Evolutionary conservation across 2,329 filamentous ascomycete genomes (phyloP).

Genomic region (Dactylonectria estremocensis): DNA sequence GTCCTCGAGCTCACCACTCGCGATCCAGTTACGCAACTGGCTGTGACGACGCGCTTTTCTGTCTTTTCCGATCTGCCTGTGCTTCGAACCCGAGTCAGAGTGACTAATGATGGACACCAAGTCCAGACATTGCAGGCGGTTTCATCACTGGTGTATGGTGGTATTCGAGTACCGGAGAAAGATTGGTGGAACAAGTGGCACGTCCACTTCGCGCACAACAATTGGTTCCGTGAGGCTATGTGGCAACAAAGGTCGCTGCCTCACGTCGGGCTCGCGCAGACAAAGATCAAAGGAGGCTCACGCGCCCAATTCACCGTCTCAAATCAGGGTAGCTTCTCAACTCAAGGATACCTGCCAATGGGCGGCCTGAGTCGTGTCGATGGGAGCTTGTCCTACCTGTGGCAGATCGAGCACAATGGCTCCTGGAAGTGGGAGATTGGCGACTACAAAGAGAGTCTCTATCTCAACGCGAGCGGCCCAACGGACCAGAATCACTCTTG

Average conservation of each 20-base stretch:
- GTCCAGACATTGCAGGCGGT: not conserved
- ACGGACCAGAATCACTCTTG: conserved; percentile 49
- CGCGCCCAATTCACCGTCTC: conserved; percentile 39
- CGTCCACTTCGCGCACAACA: conserved; percentile 34
- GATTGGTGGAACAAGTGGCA: not conserved
- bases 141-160: not conserved
- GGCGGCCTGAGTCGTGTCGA: conserved; percentile 45
- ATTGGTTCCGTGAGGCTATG: conserved; percentile 54
- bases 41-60: not conserved
- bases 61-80: conserved; percentile 5
- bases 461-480: conserved; percentile 49
- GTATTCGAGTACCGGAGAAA: not conserved
- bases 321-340: conserved; percentile 52
- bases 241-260: conserved; percentile 41
- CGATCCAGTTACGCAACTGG: not conserved
- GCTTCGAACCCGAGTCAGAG: not conserved
- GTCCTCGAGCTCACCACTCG: not conserved
- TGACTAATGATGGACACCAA: not conserved
- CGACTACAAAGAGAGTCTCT: conserved; percentile 52
- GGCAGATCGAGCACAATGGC: conserved; percentile 55
- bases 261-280: conserved; percentile 2
- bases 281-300: not conserved
- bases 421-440: conserved; percentile 56
- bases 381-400: conserved; percentile 49
- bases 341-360: conserved; percentile 49